Evolutionary conservation across 23 red algal species (phyloP), one percentile per base, ranked within the genome.

Genomic region (Pyropia yezoensis): DNA sequence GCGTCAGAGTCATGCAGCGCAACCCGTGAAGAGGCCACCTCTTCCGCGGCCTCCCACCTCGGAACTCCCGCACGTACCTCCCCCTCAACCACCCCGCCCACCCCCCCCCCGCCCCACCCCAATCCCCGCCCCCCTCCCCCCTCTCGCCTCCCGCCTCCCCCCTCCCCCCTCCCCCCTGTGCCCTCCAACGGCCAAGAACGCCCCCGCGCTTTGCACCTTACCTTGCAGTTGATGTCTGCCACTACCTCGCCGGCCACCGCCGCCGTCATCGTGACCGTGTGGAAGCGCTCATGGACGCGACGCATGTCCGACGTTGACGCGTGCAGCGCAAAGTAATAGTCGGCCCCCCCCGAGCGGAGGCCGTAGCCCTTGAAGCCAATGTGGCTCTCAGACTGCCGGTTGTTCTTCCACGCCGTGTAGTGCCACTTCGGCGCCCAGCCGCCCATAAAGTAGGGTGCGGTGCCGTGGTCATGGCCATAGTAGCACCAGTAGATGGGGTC

Each of bases 401-500:
- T 56, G 23, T 71, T 55, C 57, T 82, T 82, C 78, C 78, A 82
- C 12, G 78, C 78, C 30, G 78, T 72, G 55, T 71, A 82, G 18
- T 60, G 66, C 21, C 70, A 73, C 65, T 72, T 62, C 1, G 67
- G 66, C 32, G 22, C 39, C 23, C 63, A 81, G 18, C 70, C 47
- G 17, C 76, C 76, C 55, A 59, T 59, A 59, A 59, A 47, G 39
- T 47, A 13, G 0, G 39, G 39, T 8, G 39, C 39, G 39, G 45
- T 61, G 45, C 76, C 76, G 54, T 81, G 76, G 24, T 81, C 76
- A 21, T 81, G 76, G 1, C 51, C 52, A 17, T 69, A 71, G 34
- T 81, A 81, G 63, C 76, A 81, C 76, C 76, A 81, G 23, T 70
- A 81, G 17, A 81, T 58, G 14, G 59, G 61, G 23, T 81, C 76